Evolutionary conservation across 805 yeast genomes (phyloP), one percentile per base, ranked within the genome.

Genomic region (Phaffomyces thermotolerans): DNA sequence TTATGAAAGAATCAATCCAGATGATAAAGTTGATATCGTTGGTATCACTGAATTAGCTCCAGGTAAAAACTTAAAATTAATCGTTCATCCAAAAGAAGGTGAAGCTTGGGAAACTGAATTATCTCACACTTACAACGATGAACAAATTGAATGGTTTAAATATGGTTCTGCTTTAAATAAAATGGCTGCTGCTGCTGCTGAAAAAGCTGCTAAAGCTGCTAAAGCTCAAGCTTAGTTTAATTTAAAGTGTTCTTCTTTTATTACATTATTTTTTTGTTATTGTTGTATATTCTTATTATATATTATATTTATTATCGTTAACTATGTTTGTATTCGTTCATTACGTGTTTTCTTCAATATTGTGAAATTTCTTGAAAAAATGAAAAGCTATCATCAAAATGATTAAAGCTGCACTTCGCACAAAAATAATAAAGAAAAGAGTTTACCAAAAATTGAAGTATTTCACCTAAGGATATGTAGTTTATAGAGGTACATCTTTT

Each of bases 81-180:
- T 84, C 71, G 75, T 79, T 45, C 78, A 75, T 65, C 79, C 82
- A 56, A 68, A 72, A 67, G 72, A 84, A 50, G 96, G 96, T 63
- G 68, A 64, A 45, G 71, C 89, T 51, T 93, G 96, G 96, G 83
- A 81, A 61, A 76, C 91, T 64, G 83, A 79, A 73, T 85, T 93
- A 69, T 79, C 95, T 45, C 99, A 93, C 79, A 93, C 99, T 54
- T 93, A 86, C 79, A 93, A 93, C 79, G 50, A 67, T 52, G 97
- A 93, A 77, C 99, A 91, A 78, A 85, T 91, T 66, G 97, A 87
- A 68, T 91, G 98, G 98, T 91, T 91, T 85, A 91, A 87, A 79
- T 81, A 84, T 62, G 99, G 99, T 76, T 89, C 97, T 59, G 99
- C 99, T 68, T 83, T 93, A 75, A 93, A 93, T 87, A 87, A 84